These are phyloP conservation scores for Fraxinus sp. DNA, from an alignment of 305 asterid species.

Conservation along the genomic window DNA sequence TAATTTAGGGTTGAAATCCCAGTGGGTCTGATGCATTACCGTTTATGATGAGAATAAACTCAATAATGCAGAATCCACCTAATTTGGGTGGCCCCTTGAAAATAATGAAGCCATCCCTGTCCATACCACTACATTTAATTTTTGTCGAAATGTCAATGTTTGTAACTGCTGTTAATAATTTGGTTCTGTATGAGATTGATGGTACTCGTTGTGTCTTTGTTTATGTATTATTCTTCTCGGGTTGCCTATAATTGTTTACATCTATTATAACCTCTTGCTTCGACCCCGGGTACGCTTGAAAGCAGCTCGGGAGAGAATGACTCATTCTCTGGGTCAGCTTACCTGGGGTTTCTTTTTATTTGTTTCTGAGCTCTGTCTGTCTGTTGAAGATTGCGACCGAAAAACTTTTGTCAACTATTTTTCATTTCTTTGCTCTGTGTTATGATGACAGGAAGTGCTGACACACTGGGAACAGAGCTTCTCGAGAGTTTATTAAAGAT, in stretches of 20 bases:
- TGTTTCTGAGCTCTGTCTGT: background rate
- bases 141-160: background rate
- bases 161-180: background rate
- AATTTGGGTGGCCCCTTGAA: background rate
- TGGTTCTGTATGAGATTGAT: background rate
- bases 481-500: slow-evolving; percentile 73
- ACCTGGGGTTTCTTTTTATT: background rate
- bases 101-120: background rate
- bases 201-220: background rate
- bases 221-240: background rate
- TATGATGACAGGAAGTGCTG: slow-evolving; percentile 54
- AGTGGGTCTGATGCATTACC: background rate
- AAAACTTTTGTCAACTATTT: background rate
- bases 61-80: background rate
- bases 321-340: background rate
- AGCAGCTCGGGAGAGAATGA: background rate
- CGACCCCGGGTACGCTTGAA: background rate
- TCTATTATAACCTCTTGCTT: background rate
- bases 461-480: slow-evolving; percentile 62
- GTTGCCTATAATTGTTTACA: background rate
- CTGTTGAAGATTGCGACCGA: background rate
- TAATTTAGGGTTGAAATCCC: background rate
- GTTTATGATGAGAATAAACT: background rate
- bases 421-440: background rate
- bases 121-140: background rate